Percentiles rank a stretch among this genome's conserved stretches.
These are phyloP conservation scores for Aspergillus bombycis DNA, from an alignment of 2,329 filamentous ascomycete genomes.

Conservation along the genomic window DNA sequence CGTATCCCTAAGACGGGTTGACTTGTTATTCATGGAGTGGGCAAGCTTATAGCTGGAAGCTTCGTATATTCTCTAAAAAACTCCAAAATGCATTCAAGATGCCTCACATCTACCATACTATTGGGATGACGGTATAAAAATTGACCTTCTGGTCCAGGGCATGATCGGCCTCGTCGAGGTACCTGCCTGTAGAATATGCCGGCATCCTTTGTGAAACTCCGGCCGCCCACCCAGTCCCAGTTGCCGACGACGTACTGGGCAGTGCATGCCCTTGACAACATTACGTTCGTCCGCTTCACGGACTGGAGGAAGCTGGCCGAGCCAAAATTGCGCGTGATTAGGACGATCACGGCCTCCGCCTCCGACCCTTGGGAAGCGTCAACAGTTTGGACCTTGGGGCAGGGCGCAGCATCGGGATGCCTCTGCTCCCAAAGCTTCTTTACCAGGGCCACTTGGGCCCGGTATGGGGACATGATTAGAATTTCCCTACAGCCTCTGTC, in stretches of 20 bases:
- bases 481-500: background rate
- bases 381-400: conserved; percentile 3
- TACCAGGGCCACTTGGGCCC: conserved; percentile 7
- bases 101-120: too few species aligned
- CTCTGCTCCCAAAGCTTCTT: conserved; percentile 3
- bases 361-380: conserved; percentile 6
- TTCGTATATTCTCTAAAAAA: too few species aligned
- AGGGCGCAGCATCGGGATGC: background rate
- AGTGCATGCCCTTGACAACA: background rate
- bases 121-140: too few species aligned
- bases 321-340: conserved; percentile 5
- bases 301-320: conserved; percentile 1
- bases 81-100: too few species aligned
- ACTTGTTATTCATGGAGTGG: too few species aligned
- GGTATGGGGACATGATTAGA: conserved; percentile 8
- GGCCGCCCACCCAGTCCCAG: background rate
- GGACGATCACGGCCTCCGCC: conserved; percentile 2
- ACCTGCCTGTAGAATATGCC: too few species aligned
- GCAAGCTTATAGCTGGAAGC: too few species aligned
- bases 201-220: too few species aligned
- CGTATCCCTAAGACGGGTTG: too few species aligned
- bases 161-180: too few species aligned
- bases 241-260: conserved; percentile 6
- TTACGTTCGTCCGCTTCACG: conserved; percentile 4
- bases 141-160: too few species aligned